phyloP scores from a whole-genome alignment of 208 protist genomes.

The Angomonas ambiguus region DNA sequence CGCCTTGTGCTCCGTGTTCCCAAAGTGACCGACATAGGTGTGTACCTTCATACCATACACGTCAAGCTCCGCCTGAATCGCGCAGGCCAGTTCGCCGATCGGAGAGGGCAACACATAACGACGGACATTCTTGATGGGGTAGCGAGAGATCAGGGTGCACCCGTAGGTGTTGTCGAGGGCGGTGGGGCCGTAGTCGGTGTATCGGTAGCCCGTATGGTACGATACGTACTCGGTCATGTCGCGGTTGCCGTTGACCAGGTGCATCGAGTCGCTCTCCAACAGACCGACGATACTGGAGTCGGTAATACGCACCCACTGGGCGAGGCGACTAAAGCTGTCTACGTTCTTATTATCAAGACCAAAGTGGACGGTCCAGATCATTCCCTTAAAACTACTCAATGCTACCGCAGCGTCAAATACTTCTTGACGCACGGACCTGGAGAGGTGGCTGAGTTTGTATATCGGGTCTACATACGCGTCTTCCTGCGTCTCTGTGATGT shows the following conservation, averaged over 20 bases:
- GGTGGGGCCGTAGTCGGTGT: conserved; percentile 75
- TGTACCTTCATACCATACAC: conserved; percentile 56
- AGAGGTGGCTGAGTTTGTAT: conserved; percentile 21
- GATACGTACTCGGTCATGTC: conserved; percentile 74
- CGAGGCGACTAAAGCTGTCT: conserved; percentile 58
- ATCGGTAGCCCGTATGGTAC: conserved; percentile 68
- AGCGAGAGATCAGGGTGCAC: conserved; percentile 73
- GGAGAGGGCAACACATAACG: conserved; percentile 75
- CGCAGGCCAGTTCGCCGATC: conserved; percentile 64
- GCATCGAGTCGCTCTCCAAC: conserved; percentile 76
- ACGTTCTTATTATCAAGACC: conserved; percentile 73
- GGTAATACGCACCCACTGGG: conserved; percentile 31
- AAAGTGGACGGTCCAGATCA: conserved; percentile 85
- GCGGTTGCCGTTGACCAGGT: conserved; percentile 61
- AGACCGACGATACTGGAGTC: conserved; percentile 57
- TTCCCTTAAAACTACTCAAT: conserved; percentile 69
- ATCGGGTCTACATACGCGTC: conserved; percentile 15
- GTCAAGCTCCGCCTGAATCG: conserved; percentile 67
- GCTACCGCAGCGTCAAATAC: conserved; percentile 61
- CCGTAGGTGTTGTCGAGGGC: conserved; percentile 78
- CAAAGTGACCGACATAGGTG: conserved; percentile 78
- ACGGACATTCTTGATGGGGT: conserved; percentile 51
- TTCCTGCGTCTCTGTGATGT: conserved; percentile 26
- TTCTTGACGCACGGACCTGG: conserved; percentile 20
- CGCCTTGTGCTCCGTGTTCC: conserved; percentile 80